These are phyloP conservation scores for Trichosanthes truncata DNA, from an alignment of 306 rosid species.

Conservation along the genomic window DNA sequence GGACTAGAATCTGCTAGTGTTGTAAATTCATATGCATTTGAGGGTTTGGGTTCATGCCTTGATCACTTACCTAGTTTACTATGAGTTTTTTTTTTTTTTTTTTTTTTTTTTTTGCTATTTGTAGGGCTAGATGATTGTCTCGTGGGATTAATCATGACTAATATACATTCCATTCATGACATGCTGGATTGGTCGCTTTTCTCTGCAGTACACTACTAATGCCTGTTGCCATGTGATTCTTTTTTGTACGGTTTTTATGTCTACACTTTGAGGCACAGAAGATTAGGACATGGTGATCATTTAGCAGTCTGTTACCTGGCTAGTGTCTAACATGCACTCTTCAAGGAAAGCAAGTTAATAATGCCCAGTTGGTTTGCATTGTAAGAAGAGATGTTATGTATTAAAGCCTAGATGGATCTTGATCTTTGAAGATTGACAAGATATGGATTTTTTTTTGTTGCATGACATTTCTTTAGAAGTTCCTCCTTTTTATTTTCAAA, in stretches of 20 bases:
- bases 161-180: background rate
- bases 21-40: background rate
- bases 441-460: background rate
- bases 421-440: background rate
- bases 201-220: background rate
- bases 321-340: background rate
- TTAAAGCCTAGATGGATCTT: background rate
- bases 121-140: background rate
- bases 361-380: background rate
- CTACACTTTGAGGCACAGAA: background rate
- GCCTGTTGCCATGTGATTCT: background rate
- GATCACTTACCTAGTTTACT: background rate
- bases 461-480: background rate
- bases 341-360: background rate
- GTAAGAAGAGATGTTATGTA: background rate
- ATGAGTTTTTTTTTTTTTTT: background rate
- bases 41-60: background rate
- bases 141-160: background rate
- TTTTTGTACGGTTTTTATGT: background rate
- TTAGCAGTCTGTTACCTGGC: background rate
- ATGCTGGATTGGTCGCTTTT: background rate
- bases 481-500: background rate
- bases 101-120: background rate
- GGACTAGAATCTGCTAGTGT: background rate
- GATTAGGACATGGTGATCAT: background rate